Base-by-base conservation (phyloP, 2,329 filamentous ascomycete genomes). In the Claviceps sp. region DNA sequence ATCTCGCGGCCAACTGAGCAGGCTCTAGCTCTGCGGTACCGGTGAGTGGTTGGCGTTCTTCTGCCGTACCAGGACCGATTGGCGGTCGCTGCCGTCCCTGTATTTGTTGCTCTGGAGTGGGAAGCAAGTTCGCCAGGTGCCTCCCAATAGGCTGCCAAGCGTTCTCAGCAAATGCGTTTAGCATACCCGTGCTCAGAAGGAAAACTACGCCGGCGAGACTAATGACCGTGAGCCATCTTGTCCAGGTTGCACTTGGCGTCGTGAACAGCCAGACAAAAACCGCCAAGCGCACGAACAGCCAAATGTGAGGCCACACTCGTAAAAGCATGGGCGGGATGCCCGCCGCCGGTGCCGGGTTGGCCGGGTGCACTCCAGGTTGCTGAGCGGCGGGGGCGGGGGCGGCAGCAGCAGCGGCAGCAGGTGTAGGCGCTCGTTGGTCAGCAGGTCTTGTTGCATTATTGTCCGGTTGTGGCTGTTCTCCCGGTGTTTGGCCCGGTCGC, bases 221-320 rank as follows among this genome's bases (percentile, higher is more conserved):
- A 43, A 78, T 68, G 22, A 84, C 73, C 19, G 74, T 74, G 7
- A 78, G 59, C 74, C 76, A 82, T 47, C 80, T 73, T 8, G 73
- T 73, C 79, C 79, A 83, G 59, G 73, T 81, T 2, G 74, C 70
- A 45, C 73, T 71, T 0, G 76, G 74, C 10, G 74, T 73, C 0
- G 80, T 82, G 55, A 84, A 83, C 65, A 81, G 80, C 78, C 79
- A 84, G 13, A 84, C 73, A 61, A 84, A 82, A 5, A 78, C 64
- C 11, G 72, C 68, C 8, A 85, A 65, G 7, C 81, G 74, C 39
- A 80, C 66, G 1, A 82, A 57, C 50, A 84, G 70, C 81, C 80
- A 84, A 30, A 84, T 61, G 50, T 82, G 75, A n/a, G 78, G 78
- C 70, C 76, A 77, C n/a, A 79, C 51, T 16, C 64, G 62, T 50